Base-by-base conservation (phyloP, 1,139 yeast genomes). In the Candida sp. region DNA sequence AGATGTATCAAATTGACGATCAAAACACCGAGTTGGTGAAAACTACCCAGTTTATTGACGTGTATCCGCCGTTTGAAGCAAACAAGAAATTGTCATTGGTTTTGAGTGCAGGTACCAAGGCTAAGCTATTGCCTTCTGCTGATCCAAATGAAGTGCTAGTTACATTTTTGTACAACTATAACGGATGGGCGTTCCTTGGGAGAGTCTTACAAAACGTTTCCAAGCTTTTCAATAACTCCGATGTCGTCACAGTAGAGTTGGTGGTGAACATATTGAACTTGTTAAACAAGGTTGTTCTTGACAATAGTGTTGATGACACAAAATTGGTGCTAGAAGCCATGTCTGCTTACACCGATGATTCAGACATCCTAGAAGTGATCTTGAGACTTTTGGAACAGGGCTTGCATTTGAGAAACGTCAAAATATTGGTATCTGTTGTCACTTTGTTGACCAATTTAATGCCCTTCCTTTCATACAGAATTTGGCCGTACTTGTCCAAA, bases 121-220 rank as follows among this genome's bases (percentile, higher is more conserved):
- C 94, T 3, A 87, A 86, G 58, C 68, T 90, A 1, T 67, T 90
- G 32, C 84, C 90, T 1, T 68, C 83, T 2, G 62, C 74, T 2
- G 63, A 63, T 12, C 67, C 69, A 3, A 70, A 71, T 32, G 76
- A 72, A 34, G 78, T 85, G 5, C 76, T 90, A 40, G 88, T 88
- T 1, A 80, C 91, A 31, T 92, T 94, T 72, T 72, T 87, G 42
- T 83, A 88, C 64, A 78, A 80, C 5, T 91, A 86, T 63, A 89
- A 86, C 63, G 98, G 98, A 0, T 91, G 98, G 97, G 82, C 96
- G 0, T 73, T 89, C 41, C 60, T 93, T 34, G 98, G 98, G 1
- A 79, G 96, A 58, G 72, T 90, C 0, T 67, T 93, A 31, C 93
- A 88, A 58, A 88, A 86, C 57, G 65, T 86, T 7, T 73, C 85